phyloP scores from a whole-genome alignment of 2,329 filamentous ascomycete genomes.

The Akanthomyces lecanii region DNA sequence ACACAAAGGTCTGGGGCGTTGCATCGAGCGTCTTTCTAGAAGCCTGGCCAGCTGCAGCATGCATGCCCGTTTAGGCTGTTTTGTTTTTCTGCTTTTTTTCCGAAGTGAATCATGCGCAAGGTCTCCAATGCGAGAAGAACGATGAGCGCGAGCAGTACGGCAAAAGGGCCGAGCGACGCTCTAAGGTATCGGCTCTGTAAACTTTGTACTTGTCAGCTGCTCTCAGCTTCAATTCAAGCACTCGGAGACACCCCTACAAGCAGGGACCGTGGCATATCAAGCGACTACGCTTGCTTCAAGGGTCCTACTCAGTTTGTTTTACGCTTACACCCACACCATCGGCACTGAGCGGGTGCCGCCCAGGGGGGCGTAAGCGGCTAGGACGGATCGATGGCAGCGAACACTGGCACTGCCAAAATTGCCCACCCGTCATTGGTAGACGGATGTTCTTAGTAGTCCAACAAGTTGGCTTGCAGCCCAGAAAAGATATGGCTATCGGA shows the following conservation, averaged over 20 bases:
- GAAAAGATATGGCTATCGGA: not conserved
- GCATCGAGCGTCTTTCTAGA: not conserved
- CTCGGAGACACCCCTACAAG: too few relatives aligned
- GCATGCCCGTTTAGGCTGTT: not conserved
- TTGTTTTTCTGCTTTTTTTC: not conserved
- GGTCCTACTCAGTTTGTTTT: not conserved
- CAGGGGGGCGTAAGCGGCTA: constrained; percentile 11
- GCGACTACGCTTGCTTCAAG: not conserved
- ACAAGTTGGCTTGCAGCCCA: not conserved
- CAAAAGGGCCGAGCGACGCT: not conserved
- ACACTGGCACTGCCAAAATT: not conserved
- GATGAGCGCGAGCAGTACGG: not conserved
- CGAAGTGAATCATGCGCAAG: not conserved
- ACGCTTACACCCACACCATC: constrained; percentile 4
- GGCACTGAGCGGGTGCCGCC: not conserved
- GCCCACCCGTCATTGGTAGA: not conserved
- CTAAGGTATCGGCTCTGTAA: not conserved
- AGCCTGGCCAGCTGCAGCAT: not conserved
- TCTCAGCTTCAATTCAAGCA: too few relatives aligned
- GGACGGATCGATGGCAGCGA: constrained; percentile 7
- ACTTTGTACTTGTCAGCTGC: not conserved
- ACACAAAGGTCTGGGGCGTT: not conserved
- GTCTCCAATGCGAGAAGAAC: not conserved
- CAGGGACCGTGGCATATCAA: too few relatives aligned
- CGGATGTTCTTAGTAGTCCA: not conserved